Evolutionary conservation across 2,329 filamentous ascomycete species (phyloP), one percentile per base, ranked within the genome.

Genomic region (Exophiala sp.): DNA sequence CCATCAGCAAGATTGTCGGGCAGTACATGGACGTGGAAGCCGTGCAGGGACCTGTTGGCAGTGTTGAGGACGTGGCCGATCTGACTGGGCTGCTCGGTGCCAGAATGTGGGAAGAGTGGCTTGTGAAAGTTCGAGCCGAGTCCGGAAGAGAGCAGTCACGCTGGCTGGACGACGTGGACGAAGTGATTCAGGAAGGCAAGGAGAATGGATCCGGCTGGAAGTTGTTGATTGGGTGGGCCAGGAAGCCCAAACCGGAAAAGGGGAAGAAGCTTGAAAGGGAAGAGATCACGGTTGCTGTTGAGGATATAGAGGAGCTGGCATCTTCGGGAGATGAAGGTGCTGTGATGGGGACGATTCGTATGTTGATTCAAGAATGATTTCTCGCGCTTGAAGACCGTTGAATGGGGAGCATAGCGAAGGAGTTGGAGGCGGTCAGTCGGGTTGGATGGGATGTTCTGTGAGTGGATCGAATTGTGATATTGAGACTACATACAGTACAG

Each of bases 41-140:
- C 14, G 75, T 75, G 5, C 72, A 74, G 14, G 75, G 75, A 1
- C 74, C 75, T 1, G 66, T 78, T n/a, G 88, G 88, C 6, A 87
- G 81, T 64, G 90, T 87, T 0, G 82, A 85, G 46, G 82, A 85
- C 66, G 82, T 86, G 11, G 88, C 89, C 1, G 84, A 82, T 63
- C 77, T 96, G 61, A 87, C 88, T 10, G 91, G 91, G 16, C 74
- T 97, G 38, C 83, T 92, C 1, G 94, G 90, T 3, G 86, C 87
- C 21, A 94, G 91, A 85, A 85, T 86, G 69, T 99, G 91, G 92
- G 94, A 99, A 79, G 88, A 89, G 69, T 99, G 94, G 94, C 81
- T 97, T 70, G 75, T 96, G 62, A 89, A 90, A 66, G 81, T 92
- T 65, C 88, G 94, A 74, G 82, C 86, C 73, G 91, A 96, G 76